A percentile compares a stretch with the other conserved stretches of the same genome.
These are phyloP conservation scores for Hypericum androsaemum DNA, from an alignment of 345 rosid genomes.

Conservation along the genomic window DNA sequence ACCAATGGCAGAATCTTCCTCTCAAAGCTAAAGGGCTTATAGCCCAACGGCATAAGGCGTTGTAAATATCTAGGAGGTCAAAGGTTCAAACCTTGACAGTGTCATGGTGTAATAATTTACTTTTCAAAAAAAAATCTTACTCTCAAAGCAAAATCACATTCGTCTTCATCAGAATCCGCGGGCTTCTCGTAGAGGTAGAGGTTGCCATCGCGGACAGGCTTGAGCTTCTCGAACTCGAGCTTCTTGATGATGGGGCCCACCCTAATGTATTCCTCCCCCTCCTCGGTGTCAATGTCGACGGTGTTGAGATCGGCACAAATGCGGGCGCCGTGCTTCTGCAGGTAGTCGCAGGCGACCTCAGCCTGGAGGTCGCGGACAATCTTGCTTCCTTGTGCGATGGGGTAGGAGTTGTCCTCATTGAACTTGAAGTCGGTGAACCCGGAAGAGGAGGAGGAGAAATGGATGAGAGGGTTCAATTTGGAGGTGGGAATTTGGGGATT, in stretches of 20 bases:
- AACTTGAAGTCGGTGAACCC: conserved; percentile 10
- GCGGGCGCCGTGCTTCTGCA: conserved; percentile 60
- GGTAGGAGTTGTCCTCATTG: too few species aligned
- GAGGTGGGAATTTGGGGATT: conserved; percentile 7
- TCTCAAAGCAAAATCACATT: conserved; percentile 35
- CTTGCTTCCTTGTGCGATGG: too few species aligned
- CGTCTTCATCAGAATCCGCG: conserved; percentile 57
- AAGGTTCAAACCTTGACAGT: too few species aligned
- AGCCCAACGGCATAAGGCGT: conserved; percentile 55
- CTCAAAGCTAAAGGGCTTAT: conserved; percentile 45
- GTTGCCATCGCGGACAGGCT: conserved; percentile 20
- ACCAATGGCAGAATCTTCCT: not conserved
- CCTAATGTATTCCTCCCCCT: conserved; percentile 73
- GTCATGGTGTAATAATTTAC: too few species aligned
- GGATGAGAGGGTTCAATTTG: conserved; percentile 10
- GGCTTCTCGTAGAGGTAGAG: conserved; percentile 41
- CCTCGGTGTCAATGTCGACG: conserved; percentile 71
- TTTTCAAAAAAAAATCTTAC: too few species aligned
- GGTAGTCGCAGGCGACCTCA: conserved; percentile 60
- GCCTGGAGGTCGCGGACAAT: conserved; percentile 38
- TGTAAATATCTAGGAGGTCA: conserved; percentile 53
- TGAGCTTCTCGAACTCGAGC: conserved; percentile 52
- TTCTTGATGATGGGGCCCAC: conserved; percentile 65
- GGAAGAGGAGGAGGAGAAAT: conserved; percentile 28
- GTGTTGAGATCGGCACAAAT: conserved; percentile 53